phyloP scores from a whole-genome alignment of 2,329 filamentous ascomycete genomes.

The Colletotrichum sp. region DNA sequence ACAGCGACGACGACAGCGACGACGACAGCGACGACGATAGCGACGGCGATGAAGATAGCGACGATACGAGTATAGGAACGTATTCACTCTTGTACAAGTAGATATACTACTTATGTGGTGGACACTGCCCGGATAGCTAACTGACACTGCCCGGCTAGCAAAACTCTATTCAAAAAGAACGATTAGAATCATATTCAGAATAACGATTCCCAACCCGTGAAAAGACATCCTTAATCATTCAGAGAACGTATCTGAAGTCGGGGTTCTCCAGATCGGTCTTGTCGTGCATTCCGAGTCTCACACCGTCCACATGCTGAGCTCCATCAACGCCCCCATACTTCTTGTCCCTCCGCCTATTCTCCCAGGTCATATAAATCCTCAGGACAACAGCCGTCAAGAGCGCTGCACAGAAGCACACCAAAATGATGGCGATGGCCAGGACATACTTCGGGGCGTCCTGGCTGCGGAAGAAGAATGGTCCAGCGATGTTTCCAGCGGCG shows the following conservation, averaged over 20 bases:
- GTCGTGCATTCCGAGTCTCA: constrained; percentile 27
- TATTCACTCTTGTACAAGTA: too few species aligned
- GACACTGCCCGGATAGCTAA: too few species aligned
- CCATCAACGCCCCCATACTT: not conserved
- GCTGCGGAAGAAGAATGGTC: constrained; percentile 26
- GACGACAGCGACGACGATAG: too few species aligned
- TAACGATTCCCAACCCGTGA: fast-evolving
- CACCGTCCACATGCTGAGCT: constrained; percentile 17
- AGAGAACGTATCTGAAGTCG: constrained; percentile 27
- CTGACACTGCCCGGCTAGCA: too few species aligned
- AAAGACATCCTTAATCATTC: not conserved
- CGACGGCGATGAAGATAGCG: too few species aligned
- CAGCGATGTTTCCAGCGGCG: constrained; percentile 23
- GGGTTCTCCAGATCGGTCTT: constrained; percentile 28
- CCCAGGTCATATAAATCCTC: not conserved
- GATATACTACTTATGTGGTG: too few species aligned
- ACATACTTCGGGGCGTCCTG: constrained; percentile 25
- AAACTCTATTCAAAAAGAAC: not conserved
- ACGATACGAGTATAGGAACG: too few species aligned
- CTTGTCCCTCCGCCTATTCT: not conserved
- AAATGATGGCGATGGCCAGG: constrained; percentile 26
- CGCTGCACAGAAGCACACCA: constrained; percentile 6
- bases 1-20: too few species aligned
- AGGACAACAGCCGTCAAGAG: not conserved
- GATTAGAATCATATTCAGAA: fast-evolving